A percentile compares a stretch with the other conserved stretches of the same genome.
phyloP scores from a whole-genome alignment of 2,329 filamentous ascomycete genomes.

The Fusarium verrucosum region DNA sequence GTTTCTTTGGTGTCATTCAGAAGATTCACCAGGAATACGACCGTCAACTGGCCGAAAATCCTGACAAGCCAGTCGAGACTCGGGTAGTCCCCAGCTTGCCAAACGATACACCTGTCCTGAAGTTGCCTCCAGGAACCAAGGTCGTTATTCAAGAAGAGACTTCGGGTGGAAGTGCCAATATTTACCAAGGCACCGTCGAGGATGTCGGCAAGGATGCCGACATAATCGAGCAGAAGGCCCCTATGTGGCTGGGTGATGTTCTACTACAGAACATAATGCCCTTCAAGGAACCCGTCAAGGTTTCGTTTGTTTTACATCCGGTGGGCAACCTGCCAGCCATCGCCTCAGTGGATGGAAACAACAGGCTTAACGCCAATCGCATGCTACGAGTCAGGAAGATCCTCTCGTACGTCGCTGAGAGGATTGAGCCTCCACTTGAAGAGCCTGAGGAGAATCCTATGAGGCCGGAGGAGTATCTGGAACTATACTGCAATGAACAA shows the following conservation, averaged over 20 bases:
- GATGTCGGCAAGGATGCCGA: conserved; percentile 80
- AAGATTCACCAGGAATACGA: conserved; percentile 79
- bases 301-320: conserved; percentile 91
- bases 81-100: conserved; percentile 74
- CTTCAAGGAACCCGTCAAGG: conserved; percentile 90
- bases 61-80: conserved; percentile 66
- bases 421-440: conserved; percentile 78
- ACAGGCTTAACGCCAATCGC: conserved; percentile 92
- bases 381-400: conserved; percentile 98
- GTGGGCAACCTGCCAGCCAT: conserved; percentile 79
- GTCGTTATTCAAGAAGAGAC: conserved; percentile 77
- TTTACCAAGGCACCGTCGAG: conserved; percentile 89
- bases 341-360: conserved; percentile 80
- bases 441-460: conserved; percentile 68
- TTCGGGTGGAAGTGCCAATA: conserved; percentile 75
- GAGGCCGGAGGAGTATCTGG: conserved; percentile 90
- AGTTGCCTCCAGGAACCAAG: conserved; percentile 72
- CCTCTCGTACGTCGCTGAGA: conserved; percentile 87
- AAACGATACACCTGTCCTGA: conserved; percentile 79
- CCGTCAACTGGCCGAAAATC: conserved; percentile 66
- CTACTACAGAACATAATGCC: conserved; percentile 84
- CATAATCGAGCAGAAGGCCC: conserved; percentile 83
- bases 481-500: conserved; percentile 93
- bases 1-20: conserved; percentile 76
- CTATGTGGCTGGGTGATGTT: conserved; percentile 92